phyloP scores from a whole-genome alignment of 2,329 filamentous ascomycete genomes.

The Alternaria dauci region DNA sequence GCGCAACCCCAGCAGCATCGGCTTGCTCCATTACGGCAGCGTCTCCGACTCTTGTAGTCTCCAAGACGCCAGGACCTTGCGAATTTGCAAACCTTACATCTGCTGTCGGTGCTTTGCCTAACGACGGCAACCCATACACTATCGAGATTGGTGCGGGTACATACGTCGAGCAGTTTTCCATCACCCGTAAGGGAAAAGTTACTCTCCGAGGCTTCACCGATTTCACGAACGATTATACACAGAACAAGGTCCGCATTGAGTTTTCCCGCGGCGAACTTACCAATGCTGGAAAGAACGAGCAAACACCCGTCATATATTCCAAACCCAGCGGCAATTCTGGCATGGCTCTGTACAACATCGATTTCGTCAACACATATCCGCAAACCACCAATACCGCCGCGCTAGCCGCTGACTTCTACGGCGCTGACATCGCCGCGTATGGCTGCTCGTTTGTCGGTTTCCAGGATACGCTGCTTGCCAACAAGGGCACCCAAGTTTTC shows the following conservation, averaged over 20 bases:
- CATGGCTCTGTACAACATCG: constrained; percentile 39
- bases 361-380: constrained; percentile 53
- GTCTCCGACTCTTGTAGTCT: constrained; percentile 48
- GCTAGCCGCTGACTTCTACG: constrained; percentile 59
- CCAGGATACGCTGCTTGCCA: constrained; percentile 59
- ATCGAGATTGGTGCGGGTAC: constrained; percentile 54
- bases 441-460: constrained; percentile 62
- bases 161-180: constrained; percentile 54
- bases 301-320: constrained; percentile 56
- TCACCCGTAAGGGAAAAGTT: constrained; percentile 54
- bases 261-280: constrained; percentile 53
- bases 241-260: constrained; percentile 53
- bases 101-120: constrained; percentile 56
- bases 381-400: constrained; percentile 45
- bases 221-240: constrained; percentile 44
- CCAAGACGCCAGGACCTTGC: constrained; percentile 35
- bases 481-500: constrained; percentile 63
- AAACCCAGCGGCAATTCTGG: constrained; percentile 43
- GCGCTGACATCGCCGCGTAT: constrained; percentile 62
- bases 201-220: constrained; percentile 51
- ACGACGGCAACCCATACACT: constrained; percentile 52
- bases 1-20: constrained; percentile 11
- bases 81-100: constrained; percentile 55
- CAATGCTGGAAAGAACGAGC: constrained; percentile 53
- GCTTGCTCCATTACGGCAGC: constrained; percentile 42